Conservation (phyloP, 352 stramenopile species). For the Phytophthora sp. region DNA sequence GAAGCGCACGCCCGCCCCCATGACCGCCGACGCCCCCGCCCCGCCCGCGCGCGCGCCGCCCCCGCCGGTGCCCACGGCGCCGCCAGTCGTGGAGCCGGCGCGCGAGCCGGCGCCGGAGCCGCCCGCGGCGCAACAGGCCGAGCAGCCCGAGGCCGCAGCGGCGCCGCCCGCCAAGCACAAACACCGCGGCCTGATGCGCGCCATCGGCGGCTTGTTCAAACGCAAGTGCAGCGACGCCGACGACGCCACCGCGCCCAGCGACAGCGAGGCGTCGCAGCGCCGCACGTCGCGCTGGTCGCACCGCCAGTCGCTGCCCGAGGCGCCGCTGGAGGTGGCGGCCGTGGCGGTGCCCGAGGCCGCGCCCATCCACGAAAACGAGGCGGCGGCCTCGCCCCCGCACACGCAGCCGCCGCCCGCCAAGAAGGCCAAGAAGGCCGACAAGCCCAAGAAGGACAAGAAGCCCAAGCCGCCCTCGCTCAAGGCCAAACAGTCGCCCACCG, state of each 20-base stretch:
- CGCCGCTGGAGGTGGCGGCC: conserved; percentile 15
- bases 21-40: conserved; percentile 1
- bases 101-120: neutral
- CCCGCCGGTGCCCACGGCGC: conserved; percentile 12
- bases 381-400: conserved; percentile 7
- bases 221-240: conserved; percentile 40
- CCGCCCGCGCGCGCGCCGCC: conserved; percentile 10
- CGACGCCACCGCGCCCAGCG: conserved; percentile 13
- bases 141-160: neutral
- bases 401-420: conserved; percentile 20
- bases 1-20: conserved; percentile 4
- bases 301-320: conserved; percentile 29
- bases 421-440: conserved; percentile 24
- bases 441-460: conserved; percentile 26
- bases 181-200: conserved; percentile 50
- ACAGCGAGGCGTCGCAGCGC: conserved; percentile 42
- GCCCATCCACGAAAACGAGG: conserved; percentile 26
- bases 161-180: conserved; percentile 30
- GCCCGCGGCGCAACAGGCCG: conserved; percentile 2
- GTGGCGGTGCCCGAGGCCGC: conserved; percentile 1
- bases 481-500: conserved; percentile 29
- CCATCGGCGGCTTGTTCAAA: conserved; percentile 56
- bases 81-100: too few relatives aligned
- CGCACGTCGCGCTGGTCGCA: conserved; percentile 40
- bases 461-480: conserved; percentile 4